A percentile compares a stretch with the other conserved stretches of the same genome.
Evolutionary conservation across 129 eudicot genomes (phyloP).

Genomic region (Kitagawia praeruptora): DNA sequence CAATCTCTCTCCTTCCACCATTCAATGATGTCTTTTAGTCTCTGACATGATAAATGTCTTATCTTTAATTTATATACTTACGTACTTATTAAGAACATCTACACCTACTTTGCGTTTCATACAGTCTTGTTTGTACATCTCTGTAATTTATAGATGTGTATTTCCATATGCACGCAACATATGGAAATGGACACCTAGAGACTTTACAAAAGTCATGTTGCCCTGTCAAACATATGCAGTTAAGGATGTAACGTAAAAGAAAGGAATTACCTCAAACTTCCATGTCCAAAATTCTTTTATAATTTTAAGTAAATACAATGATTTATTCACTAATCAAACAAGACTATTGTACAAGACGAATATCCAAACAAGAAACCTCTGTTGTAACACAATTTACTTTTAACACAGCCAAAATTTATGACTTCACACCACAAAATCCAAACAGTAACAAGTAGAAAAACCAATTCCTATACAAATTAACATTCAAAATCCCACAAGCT

Average conservation of each 20-base stretch:
- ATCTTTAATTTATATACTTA: no score
- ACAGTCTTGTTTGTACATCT: no score
- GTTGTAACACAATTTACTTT: background rate
- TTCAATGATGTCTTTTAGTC: background rate
- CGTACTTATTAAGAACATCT: no score
- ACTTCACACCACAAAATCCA: background rate
- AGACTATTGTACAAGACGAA: background rate
- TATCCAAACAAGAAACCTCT: background rate
- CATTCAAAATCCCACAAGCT: background rate
- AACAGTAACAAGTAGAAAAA: background rate
- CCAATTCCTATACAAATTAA: background rate
- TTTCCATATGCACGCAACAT: no score
- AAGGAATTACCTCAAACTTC: background rate
- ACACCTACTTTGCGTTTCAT: no score
- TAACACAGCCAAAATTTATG: background rate
- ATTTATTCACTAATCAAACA: background rate
- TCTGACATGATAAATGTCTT: no score
- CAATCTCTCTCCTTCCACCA: background rate
- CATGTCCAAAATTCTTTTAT: background rate
- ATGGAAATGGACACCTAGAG: background rate
- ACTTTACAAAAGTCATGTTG: background rate
- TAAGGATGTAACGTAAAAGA: background rate
- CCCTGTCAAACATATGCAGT: background rate
- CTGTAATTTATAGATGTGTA: no score
- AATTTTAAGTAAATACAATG: background rate